Evolutionary conservation across 75 land plant species (phyloP), one percentile per base, ranked within the genome.

Genomic region (Selaginella tamariscina): DNA sequence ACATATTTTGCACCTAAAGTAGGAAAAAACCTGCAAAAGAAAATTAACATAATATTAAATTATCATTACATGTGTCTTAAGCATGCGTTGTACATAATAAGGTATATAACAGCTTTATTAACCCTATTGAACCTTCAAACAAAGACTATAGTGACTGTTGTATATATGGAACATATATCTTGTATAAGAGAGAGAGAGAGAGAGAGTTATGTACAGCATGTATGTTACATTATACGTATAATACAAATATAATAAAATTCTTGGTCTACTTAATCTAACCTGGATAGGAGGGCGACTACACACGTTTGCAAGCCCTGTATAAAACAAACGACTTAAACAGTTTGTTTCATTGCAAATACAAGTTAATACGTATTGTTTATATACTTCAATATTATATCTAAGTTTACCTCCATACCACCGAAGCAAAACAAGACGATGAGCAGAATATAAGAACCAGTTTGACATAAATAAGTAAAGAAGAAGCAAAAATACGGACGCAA

Each of bases 381-480:
- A 60, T 20, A 20, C 63, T 60, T 20, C 13, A n/a, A n/a, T n/a
- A n/a, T n/a, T n/a, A n/a, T n/a, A n/a, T 39, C 11, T 39, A 5
- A 39, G 11, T 9, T 28, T 30, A 91, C 97, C 97, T 92, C 97
- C 44, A 82, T 79, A 15, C 97, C 97, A 57, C 97, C 97, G 65
- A 92, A 88, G 81, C 89, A 92, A 66, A 92, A 92, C 24, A 92
- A 70, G 66, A 88, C 82, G 73, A 92, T 85, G 79, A 92, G 84
- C 68, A 92, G 70, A 65, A 84, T 79, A 64, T n/a, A 92, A 31
- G 72, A 92, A 92, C 97, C 89, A 88, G 59, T 32, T 55, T 0
- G 97, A 91, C 97, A 91, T 91, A 9, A 81, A 72, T 60, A 79
- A 78, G 80, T 92, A 92, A 29, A 92, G 87, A 66, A 92, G 71